Evolutionary conservation across 2,329 filamentous ascomycete genomes (phyloP), one percentile per base, ranked within the genome.

Genomic region (Monosporascus ibericus): DNA sequence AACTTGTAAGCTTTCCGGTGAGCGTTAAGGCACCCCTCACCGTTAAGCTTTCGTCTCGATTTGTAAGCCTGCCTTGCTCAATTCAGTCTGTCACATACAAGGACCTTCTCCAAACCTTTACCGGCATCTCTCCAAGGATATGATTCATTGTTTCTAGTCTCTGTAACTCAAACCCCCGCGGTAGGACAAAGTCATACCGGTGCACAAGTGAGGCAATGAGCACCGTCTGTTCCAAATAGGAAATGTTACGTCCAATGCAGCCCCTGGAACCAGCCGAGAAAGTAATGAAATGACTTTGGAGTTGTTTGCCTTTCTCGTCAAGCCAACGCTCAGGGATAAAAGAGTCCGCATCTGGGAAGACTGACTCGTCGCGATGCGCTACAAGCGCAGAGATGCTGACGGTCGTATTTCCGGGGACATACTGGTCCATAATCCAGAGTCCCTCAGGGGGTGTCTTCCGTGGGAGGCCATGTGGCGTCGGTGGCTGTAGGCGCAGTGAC

Each of bases 381-480:
- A 70, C 64, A 47, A 68, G 70, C 1, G 72, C 65, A 0, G 74
- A 74, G 55, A 76, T 71, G 37, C 65, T 69, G 6, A 80, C 75
- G 0, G 67, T 69, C 0, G 72, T 75, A 37, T 71, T 63, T 8
- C 74, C 74, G 0, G 76, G 67, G 2, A 79, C 67, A 62, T 64
- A 76, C 25, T 77, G 67, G 8, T 72, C 76, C 3, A 72, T 55
- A 49, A 80, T 74, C 3, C 62, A 57, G 9, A 63, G 53, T 1
- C 76, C 77, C 49, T 75, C 73, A 0, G 69, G 53, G 0, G 76
- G 76, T 0, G 75, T 78, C 44, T 69, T 63, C 6, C 77, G 71
- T 2, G 70, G 67, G 4, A 79, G 68, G 1, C 71, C 71, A 27
- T 71, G 68, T 0, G 73, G 65, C 0, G 70, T 74, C 0, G 75